Conservation (phyloP, 169 alveolate genomes). For the Plasmodium sp. region DNA sequence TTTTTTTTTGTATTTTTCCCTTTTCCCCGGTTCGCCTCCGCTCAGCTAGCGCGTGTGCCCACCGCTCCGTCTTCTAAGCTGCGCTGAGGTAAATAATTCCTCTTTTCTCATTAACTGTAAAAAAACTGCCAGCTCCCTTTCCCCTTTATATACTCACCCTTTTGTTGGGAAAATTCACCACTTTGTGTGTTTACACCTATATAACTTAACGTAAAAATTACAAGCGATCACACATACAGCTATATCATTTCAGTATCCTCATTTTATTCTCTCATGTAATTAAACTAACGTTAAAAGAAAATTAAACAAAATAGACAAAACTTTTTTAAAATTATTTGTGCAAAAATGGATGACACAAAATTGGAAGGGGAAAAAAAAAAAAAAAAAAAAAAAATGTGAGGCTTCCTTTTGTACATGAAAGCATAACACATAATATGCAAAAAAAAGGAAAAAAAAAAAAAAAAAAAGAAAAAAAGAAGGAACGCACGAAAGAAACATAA, state of each 20-base stretch:
- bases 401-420: neutral
- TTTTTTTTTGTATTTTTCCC: neutral
- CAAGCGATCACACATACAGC: neutral
- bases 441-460: neutral
- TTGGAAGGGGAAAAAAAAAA: neutral
- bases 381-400: neutral
- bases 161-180: neutral
- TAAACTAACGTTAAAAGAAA: neutral
- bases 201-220: neutral
- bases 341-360: conserved; percentile 15
- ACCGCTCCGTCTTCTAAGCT: neutral
- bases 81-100: neutral
- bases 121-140: neutral
- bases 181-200: neutral
- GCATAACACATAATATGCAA: neutral
- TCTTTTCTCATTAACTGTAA: neutral
- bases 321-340: neutral
- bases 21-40: neutral
- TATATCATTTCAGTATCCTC: neutral
- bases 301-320: conserved; percentile 24
- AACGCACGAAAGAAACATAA: neutral
- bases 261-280: neutral
- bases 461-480: neutral
- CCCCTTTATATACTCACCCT: neutral
- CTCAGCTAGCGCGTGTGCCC: neutral